A percentile compares a stretch with the other conserved stretches of the same genome.
Conservation (phyloP, 108 stramenopile species). For the Pseudonitzschia pungens region DNA sequence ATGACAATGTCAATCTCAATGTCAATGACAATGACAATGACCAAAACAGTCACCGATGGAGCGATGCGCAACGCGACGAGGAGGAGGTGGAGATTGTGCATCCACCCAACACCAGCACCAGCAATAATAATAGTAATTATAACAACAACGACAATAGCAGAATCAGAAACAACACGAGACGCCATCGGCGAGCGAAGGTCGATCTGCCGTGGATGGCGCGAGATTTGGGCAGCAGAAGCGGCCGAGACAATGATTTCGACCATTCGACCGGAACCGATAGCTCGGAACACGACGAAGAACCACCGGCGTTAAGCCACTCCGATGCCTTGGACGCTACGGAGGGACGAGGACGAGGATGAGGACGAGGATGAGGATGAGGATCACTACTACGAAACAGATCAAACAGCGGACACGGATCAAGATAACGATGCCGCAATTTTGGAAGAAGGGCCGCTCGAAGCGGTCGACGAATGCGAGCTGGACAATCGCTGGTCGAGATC, state of each 20-base stretch:
- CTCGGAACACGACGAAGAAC: slow-evolving; percentile 9
- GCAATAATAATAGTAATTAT: not conserved
- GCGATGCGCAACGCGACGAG: not conserved
- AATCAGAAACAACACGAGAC: not conserved
- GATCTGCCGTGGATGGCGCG: slow-evolving; percentile 25
- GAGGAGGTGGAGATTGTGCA: slow-evolving; percentile 1
- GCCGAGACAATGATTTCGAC: slow-evolving; percentile 4
- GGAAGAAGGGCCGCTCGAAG: not conserved
- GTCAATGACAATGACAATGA: not conserved
- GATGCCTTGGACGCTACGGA: not conserved
- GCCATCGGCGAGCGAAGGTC: not conserved
- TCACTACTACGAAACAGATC: not conserved
- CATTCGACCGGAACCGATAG: not conserved
- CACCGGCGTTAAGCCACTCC: not conserved
- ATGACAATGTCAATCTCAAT: no score
- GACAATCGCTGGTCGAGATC: not conserved
- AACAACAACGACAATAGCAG: not conserved
- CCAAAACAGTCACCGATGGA: not conserved
- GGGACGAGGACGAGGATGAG: not conserved
- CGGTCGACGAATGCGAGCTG: not conserved
- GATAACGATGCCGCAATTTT: not conserved
- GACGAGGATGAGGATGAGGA: not conserved
- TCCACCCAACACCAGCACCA: not conserved
- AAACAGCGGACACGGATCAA: no score
- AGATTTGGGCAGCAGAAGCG: not conserved